Percentiles rank a stretch among this genome's conserved stretches.
Conservation (phyloP, 805 yeast species). For the Candida maesae region DNA sequence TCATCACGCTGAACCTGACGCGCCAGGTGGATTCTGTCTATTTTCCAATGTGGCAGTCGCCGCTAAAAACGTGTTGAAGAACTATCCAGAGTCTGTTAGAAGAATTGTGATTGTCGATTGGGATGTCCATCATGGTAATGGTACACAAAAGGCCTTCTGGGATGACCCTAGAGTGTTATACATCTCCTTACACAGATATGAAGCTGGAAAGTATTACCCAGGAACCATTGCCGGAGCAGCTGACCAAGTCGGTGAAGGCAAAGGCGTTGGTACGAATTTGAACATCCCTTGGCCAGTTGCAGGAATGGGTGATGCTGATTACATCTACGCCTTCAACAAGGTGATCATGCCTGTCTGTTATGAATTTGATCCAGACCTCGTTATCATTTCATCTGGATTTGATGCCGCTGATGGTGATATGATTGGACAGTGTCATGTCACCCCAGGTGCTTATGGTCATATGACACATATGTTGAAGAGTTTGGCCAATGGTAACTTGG, state of each 20-base stretch:
- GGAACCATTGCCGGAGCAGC: slow-evolving; percentile 85
- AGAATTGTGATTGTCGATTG: slow-evolving; percentile 85
- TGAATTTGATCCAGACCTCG: slow-evolving; percentile 91
- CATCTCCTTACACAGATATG: slow-evolving; percentile 89
- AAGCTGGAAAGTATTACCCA: slow-evolving; percentile 89
- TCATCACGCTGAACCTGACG: slow-evolving; percentile 97
- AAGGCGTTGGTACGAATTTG: slow-evolving; percentile 82
- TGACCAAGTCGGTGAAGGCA: slow-evolving; percentile 78
- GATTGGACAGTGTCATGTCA: slow-evolving; percentile 92
- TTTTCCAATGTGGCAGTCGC: slow-evolving; percentile 98
- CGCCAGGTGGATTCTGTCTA: slow-evolving; percentile 95
- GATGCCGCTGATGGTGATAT: slow-evolving; percentile 99
- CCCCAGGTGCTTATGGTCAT: slow-evolving; percentile 94
- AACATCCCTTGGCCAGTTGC: slow-evolving; percentile 92
- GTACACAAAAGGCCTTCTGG: slow-evolving; percentile 90
- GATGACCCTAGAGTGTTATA: slow-evolving; percentile 89
- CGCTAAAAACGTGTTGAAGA: slow-evolving; percentile 74
- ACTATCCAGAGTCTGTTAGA: slow-evolving; percentile 85
- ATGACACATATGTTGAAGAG: slow-evolving; percentile 91
- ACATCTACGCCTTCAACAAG: slow-evolving; percentile 82
- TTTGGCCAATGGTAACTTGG: slow-evolving; percentile 81
- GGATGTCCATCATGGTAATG: slow-evolving; percentile 99
- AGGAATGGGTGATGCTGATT: slow-evolving; percentile 95
- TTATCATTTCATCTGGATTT: slow-evolving; percentile 91
- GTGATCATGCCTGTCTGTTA: slow-evolving; percentile 83